Conservation (phyloP, 208 protist species). For the Endotrypanum monterogeii region DNA sequence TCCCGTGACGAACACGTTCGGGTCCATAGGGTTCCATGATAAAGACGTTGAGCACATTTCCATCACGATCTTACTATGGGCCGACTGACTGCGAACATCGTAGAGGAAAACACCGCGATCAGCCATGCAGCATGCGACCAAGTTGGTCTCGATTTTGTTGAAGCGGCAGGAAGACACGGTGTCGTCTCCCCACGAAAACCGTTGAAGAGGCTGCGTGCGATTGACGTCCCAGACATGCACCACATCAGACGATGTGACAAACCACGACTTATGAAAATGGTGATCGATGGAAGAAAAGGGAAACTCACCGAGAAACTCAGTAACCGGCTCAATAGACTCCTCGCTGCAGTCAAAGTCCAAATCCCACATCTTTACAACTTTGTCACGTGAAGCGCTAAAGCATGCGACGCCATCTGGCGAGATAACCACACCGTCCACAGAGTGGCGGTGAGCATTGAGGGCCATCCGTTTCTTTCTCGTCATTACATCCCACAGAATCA, state of each 20-base stretch:
- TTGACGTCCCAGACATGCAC: constrained; percentile 94
- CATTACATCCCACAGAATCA: constrained; percentile 91
- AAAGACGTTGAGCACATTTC: constrained; percentile 94
- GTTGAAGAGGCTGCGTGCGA: constrained; percentile 93
- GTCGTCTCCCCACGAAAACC: constrained; percentile 95
- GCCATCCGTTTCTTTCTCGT: constrained; percentile 62
- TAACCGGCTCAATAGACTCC: constrained; percentile 60
- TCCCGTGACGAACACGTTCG: constrained; percentile 96
- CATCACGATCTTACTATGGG: constrained; percentile 94
- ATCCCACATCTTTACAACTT: constrained; percentile 96
- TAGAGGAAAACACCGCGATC: constrained; percentile 96
- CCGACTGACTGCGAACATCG: constrained; percentile 89
- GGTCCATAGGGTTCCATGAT: constrained; percentile 98
- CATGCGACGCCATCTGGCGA: constrained; percentile 91
- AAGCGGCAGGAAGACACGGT: constrained; percentile 90
- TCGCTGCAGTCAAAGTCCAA: constrained; percentile 65
- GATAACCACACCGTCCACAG: constrained; percentile 93
- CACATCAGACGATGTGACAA: constrained; percentile 94
- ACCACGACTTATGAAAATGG: constrained; percentile 85
- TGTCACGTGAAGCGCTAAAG: constrained; percentile 95
- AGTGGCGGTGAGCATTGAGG: constrained; percentile 93
- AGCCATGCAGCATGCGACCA: constrained; percentile 90
- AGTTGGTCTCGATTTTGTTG: constrained; percentile 94
- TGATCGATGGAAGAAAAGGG: constrained; percentile 95
- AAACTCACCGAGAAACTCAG: constrained; percentile 91